Percentiles rank a stretch among this genome's conserved stretches.
phyloP scores from a whole-genome alignment of 306 rosid genomes.

The Sindora glabra region DNA sequence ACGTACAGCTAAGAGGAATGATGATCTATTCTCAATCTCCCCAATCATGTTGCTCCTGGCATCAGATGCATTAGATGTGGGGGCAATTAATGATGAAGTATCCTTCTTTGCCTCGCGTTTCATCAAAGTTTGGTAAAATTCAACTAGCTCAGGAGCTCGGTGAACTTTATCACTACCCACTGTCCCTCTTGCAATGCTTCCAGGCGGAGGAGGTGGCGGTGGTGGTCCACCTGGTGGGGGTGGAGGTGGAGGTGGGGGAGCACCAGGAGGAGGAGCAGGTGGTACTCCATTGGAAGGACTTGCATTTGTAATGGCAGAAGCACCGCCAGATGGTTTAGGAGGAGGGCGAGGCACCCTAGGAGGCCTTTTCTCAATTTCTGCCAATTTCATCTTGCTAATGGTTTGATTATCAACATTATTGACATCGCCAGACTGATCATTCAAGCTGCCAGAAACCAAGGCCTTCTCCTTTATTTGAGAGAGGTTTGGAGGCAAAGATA shows the following conservation, averaged over 20 bases:
- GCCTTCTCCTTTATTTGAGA: constrained; percentile 66
- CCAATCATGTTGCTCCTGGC: constrained; percentile 96
- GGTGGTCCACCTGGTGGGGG: constrained; percentile 78
- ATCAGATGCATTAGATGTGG: constrained; percentile 62
- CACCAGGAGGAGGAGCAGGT: constrained; percentile 49
- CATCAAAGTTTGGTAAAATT: constrained; percentile 93
- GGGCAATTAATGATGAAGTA: constrained; percentile 52
- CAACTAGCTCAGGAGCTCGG: constrained; percentile 81
- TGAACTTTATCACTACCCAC: constrained; percentile 72
- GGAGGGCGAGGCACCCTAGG: constrained; percentile 87
- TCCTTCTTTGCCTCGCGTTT: constrained; percentile 96
- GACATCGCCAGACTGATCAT: constrained; percentile 52
- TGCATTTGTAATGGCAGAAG: constrained; percentile 29
- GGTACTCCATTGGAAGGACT: constrained; percentile 48
- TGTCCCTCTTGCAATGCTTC: constrained; percentile 66
- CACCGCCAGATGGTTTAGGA: constrained; percentile 53
- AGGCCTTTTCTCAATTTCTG: constrained; percentile 82
- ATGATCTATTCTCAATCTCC: constrained; percentile 84
- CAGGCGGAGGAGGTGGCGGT: no score
- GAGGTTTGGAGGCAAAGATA: constrained; percentile 67
- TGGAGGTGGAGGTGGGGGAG: constrained; percentile 41
- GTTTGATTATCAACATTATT: constrained; percentile 40
- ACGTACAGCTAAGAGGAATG: constrained; percentile 93
- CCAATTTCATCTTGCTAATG: constrained; percentile 78
- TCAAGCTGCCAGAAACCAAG: constrained; percentile 33